Percentiles rank a stretch among this genome's conserved stretches.
Evolutionary conservation across 371 early-diverging fungal species (phyloP).

Genomic region (Polyrhizophydium stewartii): DNA sequence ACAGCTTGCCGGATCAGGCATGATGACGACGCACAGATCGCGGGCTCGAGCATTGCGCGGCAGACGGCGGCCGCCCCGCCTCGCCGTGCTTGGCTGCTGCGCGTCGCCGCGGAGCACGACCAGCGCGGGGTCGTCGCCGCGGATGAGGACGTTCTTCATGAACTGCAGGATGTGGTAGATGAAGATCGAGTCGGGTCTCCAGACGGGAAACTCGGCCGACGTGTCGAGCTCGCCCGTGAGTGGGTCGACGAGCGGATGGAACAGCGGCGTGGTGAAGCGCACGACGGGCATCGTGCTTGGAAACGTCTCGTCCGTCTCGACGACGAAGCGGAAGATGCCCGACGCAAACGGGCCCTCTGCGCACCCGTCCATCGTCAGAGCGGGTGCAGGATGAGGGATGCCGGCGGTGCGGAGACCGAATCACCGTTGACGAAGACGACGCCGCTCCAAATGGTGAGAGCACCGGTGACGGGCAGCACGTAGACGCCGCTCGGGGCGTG

Average conservation of each 20-base stretch:
- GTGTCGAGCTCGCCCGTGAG: slow-evolving; percentile 1
- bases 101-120: no score
- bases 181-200: not conserved
- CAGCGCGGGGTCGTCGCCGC: no score
- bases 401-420: not conserved
- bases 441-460: not conserved
- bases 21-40: no score
- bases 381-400: not conserved
- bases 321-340: not conserved
- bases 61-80: no score
- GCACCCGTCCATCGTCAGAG: not conserved
- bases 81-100: no score
- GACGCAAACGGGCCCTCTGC: not conserved
- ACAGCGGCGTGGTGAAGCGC: not conserved
- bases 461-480: not conserved
- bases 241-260: slow-evolving; percentile 2
- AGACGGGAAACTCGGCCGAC: not conserved
- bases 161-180: no score
- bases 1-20: no score
- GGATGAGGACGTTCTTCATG: no score
- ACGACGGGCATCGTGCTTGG: not conserved
- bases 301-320: not conserved
- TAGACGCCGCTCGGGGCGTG: not conserved
- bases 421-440: slow-evolving; percentile 1
- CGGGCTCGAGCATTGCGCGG: no score